Base-by-base conservation (phyloP, 495 filamentous ascomycete species). In the Recurvomyces mirabilis region DNA sequence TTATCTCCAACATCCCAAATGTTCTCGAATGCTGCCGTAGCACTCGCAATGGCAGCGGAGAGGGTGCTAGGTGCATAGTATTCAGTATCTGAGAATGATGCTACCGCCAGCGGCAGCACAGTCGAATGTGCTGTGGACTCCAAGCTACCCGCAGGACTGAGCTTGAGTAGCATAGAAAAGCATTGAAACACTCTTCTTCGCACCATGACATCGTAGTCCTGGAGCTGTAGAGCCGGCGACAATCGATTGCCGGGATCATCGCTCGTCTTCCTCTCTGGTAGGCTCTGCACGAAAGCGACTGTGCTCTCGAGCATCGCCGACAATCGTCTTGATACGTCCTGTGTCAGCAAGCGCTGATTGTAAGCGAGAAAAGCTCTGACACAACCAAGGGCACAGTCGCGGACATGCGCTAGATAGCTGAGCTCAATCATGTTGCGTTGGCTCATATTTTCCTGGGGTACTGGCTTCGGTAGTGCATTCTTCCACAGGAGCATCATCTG, bases 401-500 rank as follows among this genome's bases (percentile, higher is more conserved):
- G 74, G 14, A 99, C 87, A 61, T 96, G 93, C 2, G 87, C 80
- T 3, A 99, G 70, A 55, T 94, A 99, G 29, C 84, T 93, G 12
- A 87, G 78, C 59, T 99, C 93, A 7, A 95, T 65, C 41, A 81
- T 70, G 43, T 81, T 83, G 10, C 87, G 73, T 58, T 91, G 78
- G 4, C 78, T 75, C 35, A 80, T 82, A 42, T 89, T 89, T 47
- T 95, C 89, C 62, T 84, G 91, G 19, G 83, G 77, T 10, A 96
- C 58, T n/a, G 93, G 89, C 54, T 87, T 94, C 4, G 91, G 91
- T 25, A 99, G 66, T 2, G 91, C 88, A 64, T 94, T 96, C 60
- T 93, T 94, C 91, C 91, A 99, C 11, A 99, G 70, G n/a, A 96
- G 64, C 40, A 96, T 78, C 34, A 99, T 67, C 60, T 96, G 91